A percentile compares a stretch with the other conserved stretches of the same genome.
Conservation (phyloP, 2,329 filamentous ascomycete species). For the Escovopsis weberi region DNA sequence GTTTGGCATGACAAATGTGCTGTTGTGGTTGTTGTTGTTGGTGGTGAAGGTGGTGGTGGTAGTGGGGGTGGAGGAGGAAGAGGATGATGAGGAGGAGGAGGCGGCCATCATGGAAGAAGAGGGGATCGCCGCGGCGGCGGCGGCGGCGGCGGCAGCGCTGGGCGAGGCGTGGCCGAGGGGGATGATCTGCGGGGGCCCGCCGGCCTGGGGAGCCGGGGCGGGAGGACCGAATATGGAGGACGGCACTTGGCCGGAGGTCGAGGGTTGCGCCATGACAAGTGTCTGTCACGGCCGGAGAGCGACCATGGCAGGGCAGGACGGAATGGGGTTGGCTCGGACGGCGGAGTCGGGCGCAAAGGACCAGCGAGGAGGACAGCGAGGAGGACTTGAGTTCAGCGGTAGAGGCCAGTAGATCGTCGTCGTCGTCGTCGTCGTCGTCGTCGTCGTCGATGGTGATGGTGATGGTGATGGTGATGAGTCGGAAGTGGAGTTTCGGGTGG, state of each 20-base stretch:
- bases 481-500: too few relatives aligned
- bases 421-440: too few relatives aligned
- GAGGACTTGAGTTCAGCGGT: too few relatives aligned
- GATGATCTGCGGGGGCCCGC: conserved; percentile 12
- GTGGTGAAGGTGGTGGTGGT: conserved; percentile 8
- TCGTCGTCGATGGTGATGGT: too few relatives aligned
- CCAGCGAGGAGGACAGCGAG: too few relatives aligned
- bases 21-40: conserved; percentile 26
- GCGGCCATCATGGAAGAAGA: conserved; percentile 1
- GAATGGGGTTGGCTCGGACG: too few relatives aligned
- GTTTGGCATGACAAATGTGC: conserved; percentile 84
- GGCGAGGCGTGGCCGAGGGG: conserved; percentile 15
- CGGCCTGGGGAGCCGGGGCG: conserved; percentile 11
- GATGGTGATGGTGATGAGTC: too few relatives aligned
- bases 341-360: too few relatives aligned
- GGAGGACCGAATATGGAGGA: conserved; percentile 34
- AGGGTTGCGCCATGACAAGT: conserved; percentile 29
- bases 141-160: conserved; percentile 9
- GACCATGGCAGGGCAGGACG: conserved; percentile 2
- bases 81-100: conserved; percentile 12
- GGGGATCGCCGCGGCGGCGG: conserved; percentile 10
- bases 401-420: too few relatives aligned
- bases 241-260: conserved; percentile 27
- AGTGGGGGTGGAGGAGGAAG: background rate
- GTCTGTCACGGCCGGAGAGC: conserved; percentile 7